Evolutionary conservation across 2,329 filamentous ascomycete species (phyloP).

Genomic region (Corynespora cassiicola): DNA sequence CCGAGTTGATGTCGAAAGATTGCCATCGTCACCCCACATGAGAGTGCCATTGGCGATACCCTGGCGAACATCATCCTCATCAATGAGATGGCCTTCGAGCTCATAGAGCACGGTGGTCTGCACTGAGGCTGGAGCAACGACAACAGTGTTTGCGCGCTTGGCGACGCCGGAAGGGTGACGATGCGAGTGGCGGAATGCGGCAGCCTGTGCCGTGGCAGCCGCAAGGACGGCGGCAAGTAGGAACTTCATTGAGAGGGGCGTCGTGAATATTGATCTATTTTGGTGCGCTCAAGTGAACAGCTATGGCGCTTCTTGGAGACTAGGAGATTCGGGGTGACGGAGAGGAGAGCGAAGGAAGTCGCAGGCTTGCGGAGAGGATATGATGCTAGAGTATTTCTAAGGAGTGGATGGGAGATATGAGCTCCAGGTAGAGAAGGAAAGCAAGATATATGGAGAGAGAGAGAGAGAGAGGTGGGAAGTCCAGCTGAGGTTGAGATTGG

Average conservation of each 20-base stretch:
- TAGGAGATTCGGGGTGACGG: background rate
- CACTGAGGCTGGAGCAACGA: conserved; percentile 60
- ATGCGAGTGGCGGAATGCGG: conserved; percentile 65
- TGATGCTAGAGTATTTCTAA: conserved; percentile 27
- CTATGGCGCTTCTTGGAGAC: background rate
- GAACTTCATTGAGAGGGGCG: conserved; percentile 39
- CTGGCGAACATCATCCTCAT: conserved; percentile 68
- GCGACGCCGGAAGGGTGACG: conserved; percentile 51
- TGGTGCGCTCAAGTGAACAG: conserved; percentile 2
- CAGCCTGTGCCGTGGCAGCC: conserved; percentile 55
- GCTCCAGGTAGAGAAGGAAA: conserved; percentile 30
- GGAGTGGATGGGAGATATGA: conserved; percentile 41
- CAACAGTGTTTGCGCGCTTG: conserved; percentile 61
- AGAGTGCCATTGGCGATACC: conserved; percentile 74
- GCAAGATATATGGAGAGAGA: conserved; percentile 22
- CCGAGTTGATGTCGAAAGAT: conserved; percentile 40
- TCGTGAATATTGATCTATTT: conserved; percentile 7
- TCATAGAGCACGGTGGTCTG: conserved; percentile 74
- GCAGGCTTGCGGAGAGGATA: background rate
- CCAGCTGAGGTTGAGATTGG: conserved; percentile 1
- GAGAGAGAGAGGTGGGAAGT: conserved; percentile 6
- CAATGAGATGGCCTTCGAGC: conserved; percentile 69
- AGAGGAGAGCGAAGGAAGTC: background rate
- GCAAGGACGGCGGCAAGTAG: conserved; percentile 41
- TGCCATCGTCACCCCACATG: conserved; percentile 69